A percentile compares a stretch with the other conserved stretches of the same genome.
phyloP scores from a whole-genome alignment of 306 rosid genomes.

The Prunus persica region Prunus_persica_NCBIv2 NC_034014.1:17238001-17238500 shows the following conservation, averaged over 20 bases:
- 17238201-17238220: too few species aligned
- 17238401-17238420: neutral
- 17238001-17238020: too few species aligned
- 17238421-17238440: neutral
- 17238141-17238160: neutral
- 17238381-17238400: conserved; percentile 2
- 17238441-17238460: neutral
- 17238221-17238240: neutral
- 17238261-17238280: neutral
- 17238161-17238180: neutral
- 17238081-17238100: too few species aligned
- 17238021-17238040: too few species aligned
- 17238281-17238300: neutral
- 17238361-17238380: neutral
- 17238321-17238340: neutral
- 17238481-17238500: conserved; percentile 12
- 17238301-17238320: neutral
- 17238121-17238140: neutral
- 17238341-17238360: neutral
- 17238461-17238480: conserved; percentile 22
- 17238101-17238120: too few species aligned
- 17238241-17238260: neutral
- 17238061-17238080: too few species aligned
- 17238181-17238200: neutral
- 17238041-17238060: too few species aligned